These are phyloP conservation scores for Aaosphaeria arxii DNA, from an alignment of 2,329 filamentous ascomycete genomes.

Conservation along the genomic window DNA sequence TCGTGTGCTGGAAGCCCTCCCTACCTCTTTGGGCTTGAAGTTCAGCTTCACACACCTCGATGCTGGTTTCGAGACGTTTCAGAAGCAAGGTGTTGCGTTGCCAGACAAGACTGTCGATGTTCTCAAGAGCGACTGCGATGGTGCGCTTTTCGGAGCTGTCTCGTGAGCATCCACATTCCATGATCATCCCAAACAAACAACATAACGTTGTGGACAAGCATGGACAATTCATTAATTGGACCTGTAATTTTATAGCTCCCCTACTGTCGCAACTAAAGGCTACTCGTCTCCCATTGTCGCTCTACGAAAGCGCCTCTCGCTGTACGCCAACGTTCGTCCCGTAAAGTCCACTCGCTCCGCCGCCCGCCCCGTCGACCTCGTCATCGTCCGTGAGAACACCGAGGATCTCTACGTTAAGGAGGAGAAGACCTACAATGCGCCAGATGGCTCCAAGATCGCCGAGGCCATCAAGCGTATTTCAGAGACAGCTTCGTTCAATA, in stretches of 20 bases:
- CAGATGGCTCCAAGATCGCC: slow-evolving; percentile 76
- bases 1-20: slow-evolving; percentile 87
- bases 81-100: slow-evolving; percentile 81
- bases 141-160: slow-evolving; percentile 93
- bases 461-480: slow-evolving; percentile 98
- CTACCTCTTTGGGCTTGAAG: slow-evolving; percentile 82
- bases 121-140: slow-evolving; percentile 89
- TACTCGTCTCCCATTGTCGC: slow-evolving; percentile 97
- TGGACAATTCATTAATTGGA: not conserved
- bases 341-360: slow-evolving; percentile 78
- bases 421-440: slow-evolving; percentile 75
- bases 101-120: slow-evolving; percentile 87
- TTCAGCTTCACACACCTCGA: slow-evolving; percentile 94
- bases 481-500: slow-evolving; percentile 77
- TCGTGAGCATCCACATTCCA: slow-evolving; percentile 44
- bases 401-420: slow-evolving; percentile 98
- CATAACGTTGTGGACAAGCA: too few species aligned
- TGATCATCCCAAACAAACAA: not conserved
- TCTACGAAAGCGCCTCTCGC: slow-evolving; percentile 87
- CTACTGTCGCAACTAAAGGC: slow-evolving; percentile 82
- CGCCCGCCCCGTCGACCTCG: slow-evolving; percentile 76
- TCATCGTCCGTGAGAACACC: slow-evolving; percentile 98
- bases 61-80: slow-evolving; percentile 91
- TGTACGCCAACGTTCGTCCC: slow-evolving; percentile 96
- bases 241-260: slow-evolving; percentile 43